Evolutionary conservation across 495 filamentous ascomycete species (phyloP), one percentile per base, ranked within the genome.

Genomic region (Aspergillus sclerotioniger): DNA sequence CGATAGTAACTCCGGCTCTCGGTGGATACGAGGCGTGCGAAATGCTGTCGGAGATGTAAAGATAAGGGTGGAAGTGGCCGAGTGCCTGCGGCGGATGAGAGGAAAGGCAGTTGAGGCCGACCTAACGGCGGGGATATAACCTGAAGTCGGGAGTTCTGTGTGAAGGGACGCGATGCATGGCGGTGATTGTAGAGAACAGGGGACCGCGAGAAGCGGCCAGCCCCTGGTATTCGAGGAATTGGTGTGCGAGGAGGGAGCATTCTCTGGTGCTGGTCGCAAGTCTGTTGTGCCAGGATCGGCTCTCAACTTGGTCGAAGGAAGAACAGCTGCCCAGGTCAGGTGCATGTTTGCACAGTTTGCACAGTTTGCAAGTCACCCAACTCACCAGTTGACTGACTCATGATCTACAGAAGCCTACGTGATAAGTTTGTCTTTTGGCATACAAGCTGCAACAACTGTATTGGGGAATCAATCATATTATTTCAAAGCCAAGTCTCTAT

Each of bases 51-150:
- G 13, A 74, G 63, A 56, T 79, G 66, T 67, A 73, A 79, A 37
- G 71, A 73, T 15, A 72, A 62, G 15, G 69, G 68, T 41, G 71
- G 72, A 13, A 74, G 62, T 53, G 65, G 64, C 17, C 67, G 71
- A 31, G 54, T 67, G 32, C 67, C 70, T 32, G 76, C 63, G n/a
- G 74, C 66, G 33, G 80, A 82, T 52, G 82, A 81, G 66, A 91
- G 87, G 69, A 91, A 96, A 17, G 89, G 88, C 25, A 94, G 74
- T 66, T 92, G 88, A 28, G 91, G 91, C n/a, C 91, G 85, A 20
- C 76, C 74, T 13, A 69, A 62, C 16, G 71, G 65, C 10, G 69
- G 67, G 20, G 80, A 78, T 59, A 85, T 60, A 39, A 83, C 70
- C n/a, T 79, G 73, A 19, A 76, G 72, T 20, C 67, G 74, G 35